A percentile compares a stretch with the other conserved stretches of the same genome.
These are phyloP conservation scores for Mycena belliarum DNA, from an alignment of 768 basidiomycete genomes.

Conservation along the genomic window DNA sequence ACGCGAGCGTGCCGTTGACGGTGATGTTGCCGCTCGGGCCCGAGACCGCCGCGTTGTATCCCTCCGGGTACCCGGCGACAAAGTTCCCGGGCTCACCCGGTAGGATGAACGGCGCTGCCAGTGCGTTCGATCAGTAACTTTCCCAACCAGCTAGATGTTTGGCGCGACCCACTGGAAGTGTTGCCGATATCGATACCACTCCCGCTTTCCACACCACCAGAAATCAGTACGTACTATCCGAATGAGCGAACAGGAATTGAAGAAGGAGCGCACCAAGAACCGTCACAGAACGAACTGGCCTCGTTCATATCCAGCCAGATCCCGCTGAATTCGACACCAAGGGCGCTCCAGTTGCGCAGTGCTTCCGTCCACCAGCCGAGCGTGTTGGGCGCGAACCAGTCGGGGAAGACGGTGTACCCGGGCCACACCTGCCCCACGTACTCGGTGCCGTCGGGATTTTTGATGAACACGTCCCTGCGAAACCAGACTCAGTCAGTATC, in stretches of 20 bases:
- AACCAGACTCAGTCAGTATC: too few species aligned
- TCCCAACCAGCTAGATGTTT: neutral
- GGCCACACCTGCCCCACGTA: constrained; percentile 82
- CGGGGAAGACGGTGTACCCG: constrained; percentile 68
- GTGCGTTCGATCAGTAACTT: neutral
- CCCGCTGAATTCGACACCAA: constrained; percentile 51
- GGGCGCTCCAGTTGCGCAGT: constrained; percentile 52
- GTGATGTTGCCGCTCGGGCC: neutral
- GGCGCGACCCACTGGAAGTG: constrained; percentile 28
- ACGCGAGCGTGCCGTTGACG: neutral
- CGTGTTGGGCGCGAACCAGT: constrained; percentile 59
- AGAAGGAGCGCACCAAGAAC: constrained; percentile 46
- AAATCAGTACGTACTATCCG: neutral
- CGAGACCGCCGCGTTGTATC: neutral
- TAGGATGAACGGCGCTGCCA: constrained; percentile 46
- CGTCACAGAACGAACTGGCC: constrained; percentile 61
- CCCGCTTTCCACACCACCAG: constrained; percentile 40
- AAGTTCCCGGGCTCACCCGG: constrained; percentile 38
- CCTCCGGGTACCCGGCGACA: neutral
- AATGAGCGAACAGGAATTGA: neutral
- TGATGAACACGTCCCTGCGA: constrained; percentile 66
- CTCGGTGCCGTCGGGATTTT: constrained; percentile 71
- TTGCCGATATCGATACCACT: constrained; percentile 57
- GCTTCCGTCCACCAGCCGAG: constrained; percentile 63
- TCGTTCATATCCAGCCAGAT: constrained; percentile 78